Conservation (phyloP, 2,329 filamentous ascomycete species). For the Calonectria multiphialidica region DNA sequence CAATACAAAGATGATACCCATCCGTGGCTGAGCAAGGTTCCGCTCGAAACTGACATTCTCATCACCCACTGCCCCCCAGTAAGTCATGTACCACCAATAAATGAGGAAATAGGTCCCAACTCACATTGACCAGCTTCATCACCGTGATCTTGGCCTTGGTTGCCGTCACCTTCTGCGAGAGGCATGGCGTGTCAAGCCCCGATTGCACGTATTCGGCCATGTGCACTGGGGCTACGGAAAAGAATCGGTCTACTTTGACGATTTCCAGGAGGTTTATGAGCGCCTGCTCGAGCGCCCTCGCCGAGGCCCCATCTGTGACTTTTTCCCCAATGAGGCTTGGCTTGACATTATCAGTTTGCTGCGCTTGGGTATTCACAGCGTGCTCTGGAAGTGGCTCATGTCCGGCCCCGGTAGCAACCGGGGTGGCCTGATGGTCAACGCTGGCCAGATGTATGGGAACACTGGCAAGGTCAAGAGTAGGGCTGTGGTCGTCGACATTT, state of each 20-base stretch:
- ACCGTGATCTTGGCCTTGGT: conserved; percentile 77
- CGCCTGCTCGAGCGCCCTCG: conserved; percentile 63
- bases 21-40: conserved; percentile 80
- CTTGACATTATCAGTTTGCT: conserved; percentile 59
- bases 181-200: conserved; percentile 79
- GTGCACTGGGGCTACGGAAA: conserved; percentile 81
- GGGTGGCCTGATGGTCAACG: conserved; percentile 68
- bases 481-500: conserved; percentile 52
- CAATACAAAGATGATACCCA: conserved; percentile 76
- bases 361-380: conserved; percentile 57
- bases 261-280: conserved; percentile 79
- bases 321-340: conserved; percentile 61
- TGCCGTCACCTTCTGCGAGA: conserved; percentile 79
- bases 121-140: conserved; percentile 64
- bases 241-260: conserved; percentile 80
- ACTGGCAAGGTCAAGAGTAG: conserved; percentile 61
- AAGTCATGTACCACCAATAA: conserved; percentile 33
- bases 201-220: conserved; percentile 87
- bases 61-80: conserved; percentile 85
- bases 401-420: conserved; percentile 62
- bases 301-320: conserved; percentile 58
- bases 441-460: conserved; percentile 66
- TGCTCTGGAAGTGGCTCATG: conserved; percentile 70
- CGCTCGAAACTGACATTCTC: conserved; percentile 80
- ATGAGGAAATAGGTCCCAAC: background rate